Evolutionary conservation across 441 rosid species (phyloP).

Genomic region (Hura crepitans): DNA sequence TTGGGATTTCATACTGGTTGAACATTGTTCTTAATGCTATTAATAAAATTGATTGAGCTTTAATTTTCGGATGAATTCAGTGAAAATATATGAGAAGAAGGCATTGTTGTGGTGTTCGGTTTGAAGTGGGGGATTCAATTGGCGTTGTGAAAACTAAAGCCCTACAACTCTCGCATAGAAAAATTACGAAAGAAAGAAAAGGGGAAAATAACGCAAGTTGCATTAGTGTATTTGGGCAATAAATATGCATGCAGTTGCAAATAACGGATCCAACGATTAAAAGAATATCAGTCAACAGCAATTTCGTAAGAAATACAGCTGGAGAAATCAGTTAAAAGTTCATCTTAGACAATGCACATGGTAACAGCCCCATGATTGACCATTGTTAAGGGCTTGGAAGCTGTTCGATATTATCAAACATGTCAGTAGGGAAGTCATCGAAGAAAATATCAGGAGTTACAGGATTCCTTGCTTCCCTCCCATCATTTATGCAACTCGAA

Average conservation of each 20-base stretch:
- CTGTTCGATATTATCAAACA: slow-evolving; percentile 63
- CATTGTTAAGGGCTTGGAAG: slow-evolving; percentile 39
- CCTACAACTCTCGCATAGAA: not conserved
- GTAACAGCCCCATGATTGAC: not conserved
- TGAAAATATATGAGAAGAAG: not conserved
- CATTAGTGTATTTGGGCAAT: not conserved
- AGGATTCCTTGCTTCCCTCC: slow-evolving; percentile 27
- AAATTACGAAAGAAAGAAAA: not conserved
- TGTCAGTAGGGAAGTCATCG: slow-evolving; percentile 69
- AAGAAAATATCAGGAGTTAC: slow-evolving; percentile 46
- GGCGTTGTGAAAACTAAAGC: no score
- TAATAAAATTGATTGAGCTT: slow-evolving; percentile 11
- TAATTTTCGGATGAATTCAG: not conserved
- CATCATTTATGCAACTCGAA: slow-evolving; percentile 23
- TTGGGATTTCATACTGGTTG: not conserved
- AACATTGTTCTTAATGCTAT: not conserved
- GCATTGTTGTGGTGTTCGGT: not conserved
- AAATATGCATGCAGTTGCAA: not conserved
- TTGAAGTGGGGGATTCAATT: no score
- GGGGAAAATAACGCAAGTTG: not conserved
- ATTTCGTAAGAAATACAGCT: not conserved
- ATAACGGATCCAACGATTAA: not conserved
- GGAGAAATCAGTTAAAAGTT: slow-evolving; percentile 8
- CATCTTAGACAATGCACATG: not conserved
- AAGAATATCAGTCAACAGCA: slow-evolving; percentile 9